These are phyloP conservation scores for Scutellaria baicalensis DNA, from an alignment of 257 asterid species.

Conservation along the genomic window DNA sequence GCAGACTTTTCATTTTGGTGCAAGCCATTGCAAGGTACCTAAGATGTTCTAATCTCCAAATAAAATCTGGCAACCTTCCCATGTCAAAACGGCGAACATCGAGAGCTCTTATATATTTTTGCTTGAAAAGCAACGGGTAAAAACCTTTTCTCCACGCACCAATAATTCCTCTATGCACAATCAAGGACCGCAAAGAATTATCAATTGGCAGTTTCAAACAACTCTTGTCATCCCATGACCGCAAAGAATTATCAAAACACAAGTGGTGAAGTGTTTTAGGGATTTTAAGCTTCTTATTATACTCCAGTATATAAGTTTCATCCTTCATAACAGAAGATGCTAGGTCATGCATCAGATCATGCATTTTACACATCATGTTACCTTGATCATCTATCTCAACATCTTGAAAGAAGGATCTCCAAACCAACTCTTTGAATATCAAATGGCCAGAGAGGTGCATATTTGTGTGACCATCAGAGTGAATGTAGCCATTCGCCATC, in stretches of 20 bases:
- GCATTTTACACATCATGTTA: not conserved
- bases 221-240: not conserved
- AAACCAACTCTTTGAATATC: constrained; percentile 13
- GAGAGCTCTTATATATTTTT: constrained; percentile 9
- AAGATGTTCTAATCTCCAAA: constrained; percentile 6
- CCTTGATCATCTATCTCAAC: not conserved
- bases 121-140: not conserved
- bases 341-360: constrained; percentile 22
- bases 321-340: constrained; percentile 11
- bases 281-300: no score
- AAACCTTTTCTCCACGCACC: not conserved
- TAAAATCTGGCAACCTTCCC: not conserved
- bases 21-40: constrained; percentile 2
- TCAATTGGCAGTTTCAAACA: not conserved
- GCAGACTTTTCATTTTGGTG: not conserved
- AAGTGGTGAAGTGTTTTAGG: constrained; percentile 11
- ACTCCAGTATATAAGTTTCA: no score
- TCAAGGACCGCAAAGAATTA: not conserved
- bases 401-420: constrained; percentile 24
- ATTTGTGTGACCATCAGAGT: no score
- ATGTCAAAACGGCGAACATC: accelerated
- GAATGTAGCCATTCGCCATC: no score
- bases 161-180: not conserved
- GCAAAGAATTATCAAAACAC: not conserved
- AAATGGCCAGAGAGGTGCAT: no score